Evolutionary conservation across 2,329 filamentous ascomycete genomes (phyloP), one percentile per base, ranked within the genome.

Genomic region (Apiospora koreana): DNA sequence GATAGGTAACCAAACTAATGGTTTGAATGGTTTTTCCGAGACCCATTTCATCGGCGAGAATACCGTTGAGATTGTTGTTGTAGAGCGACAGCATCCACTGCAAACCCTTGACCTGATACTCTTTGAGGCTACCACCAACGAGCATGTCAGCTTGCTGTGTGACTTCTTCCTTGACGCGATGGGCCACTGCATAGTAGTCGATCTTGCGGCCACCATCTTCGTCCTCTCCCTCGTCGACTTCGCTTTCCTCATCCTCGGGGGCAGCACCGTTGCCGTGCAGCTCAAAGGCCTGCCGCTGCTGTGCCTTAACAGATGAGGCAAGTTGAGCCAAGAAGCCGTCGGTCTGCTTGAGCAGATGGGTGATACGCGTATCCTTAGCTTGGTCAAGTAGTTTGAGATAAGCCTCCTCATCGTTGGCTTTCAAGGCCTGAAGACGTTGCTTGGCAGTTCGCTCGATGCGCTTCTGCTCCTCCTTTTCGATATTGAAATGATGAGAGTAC

Each of bases 1-100:
- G 91, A 79, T 99, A 97, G 3, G 95, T 98, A 77, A 99, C 93
- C 83, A 99, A 85, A 86, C 94, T 97, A 83, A 99, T 99, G 62
- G 96, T 98, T 83, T 99, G 96, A 76, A 99, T 99, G 0, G 96
- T 99, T 85, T 99, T 99, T 81, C 96, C 96, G 74, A 99, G 93
- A 91, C 96, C 96, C 96, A 99, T 99, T 83, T 99, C 96, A 78
- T 99, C 96, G 71, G 96, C 96, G 77, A 99, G 86, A 75, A 99
- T 98, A 88, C 96, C 96, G 81, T 99, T 99, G 74, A 99, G 89
- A 83, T 98, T 99, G 86, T 99, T 99, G 91, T 99, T 99, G 88
- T 98, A 99, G 18, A 99, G 88, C 18, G 96, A 99, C 72, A 99
- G 92, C 96, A 99, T 99, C 96, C 96, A 99, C 81, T 99, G 95